A percentile compares a stretch with the other conserved stretches of the same genome.
phyloP scores from a whole-genome alignment of 108 stramenopile genomes.

The Skeletonema menzelii region DNA sequence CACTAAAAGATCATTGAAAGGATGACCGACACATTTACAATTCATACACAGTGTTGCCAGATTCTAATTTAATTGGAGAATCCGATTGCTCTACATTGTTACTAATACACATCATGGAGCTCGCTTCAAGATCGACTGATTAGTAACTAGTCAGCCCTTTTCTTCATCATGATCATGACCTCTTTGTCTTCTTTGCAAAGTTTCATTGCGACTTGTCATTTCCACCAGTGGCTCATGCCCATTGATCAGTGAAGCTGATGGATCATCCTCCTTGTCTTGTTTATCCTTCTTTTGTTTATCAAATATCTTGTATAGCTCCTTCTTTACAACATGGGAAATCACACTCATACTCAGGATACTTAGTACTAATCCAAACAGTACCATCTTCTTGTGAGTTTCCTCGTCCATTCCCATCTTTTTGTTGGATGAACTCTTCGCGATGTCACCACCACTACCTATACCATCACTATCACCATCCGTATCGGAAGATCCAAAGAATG shows the following conservation, averaged over 20 bases:
- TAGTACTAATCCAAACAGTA: slow-evolving; percentile 62
- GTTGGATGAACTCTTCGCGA: not conserved
- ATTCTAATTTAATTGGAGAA: not conserved
- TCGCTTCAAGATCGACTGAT: not conserved
- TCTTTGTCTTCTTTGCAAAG: slow-evolving; percentile 26
- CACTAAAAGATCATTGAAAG: slow-evolving; percentile 30
- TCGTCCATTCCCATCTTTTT: slow-evolving; percentile 51
- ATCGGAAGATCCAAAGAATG: slow-evolving; percentile 35
- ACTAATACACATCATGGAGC: not conserved
- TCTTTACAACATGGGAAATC: slow-evolving; percentile 66
- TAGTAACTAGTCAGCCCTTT: slow-evolving; percentile 11
- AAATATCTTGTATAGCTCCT: slow-evolving; percentile 78
- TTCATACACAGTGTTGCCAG: not conserved
- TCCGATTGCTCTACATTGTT: not conserved
- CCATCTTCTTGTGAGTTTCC: slow-evolving; percentile 66
- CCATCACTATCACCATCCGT: slow-evolving; percentile 1
- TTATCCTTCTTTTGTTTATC: slow-evolving; percentile 77
- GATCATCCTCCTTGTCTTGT: slow-evolving; percentile 25
- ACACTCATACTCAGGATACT: slow-evolving; percentile 74
- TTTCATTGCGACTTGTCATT: slow-evolving; percentile 17
- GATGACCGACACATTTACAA: not conserved
- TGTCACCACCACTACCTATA: slow-evolving; percentile 7
- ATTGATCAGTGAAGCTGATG: not conserved
- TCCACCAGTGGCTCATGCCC: slow-evolving; percentile 13
- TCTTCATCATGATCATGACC: slow-evolving; percentile 37